Percentiles rank a stretch among this genome's conserved stretches.
These are phyloP conservation scores for Cladosporium sp. DNA, from an alignment of 2,329 filamentous ascomycete genomes.

Conservation along the genomic window DNA sequence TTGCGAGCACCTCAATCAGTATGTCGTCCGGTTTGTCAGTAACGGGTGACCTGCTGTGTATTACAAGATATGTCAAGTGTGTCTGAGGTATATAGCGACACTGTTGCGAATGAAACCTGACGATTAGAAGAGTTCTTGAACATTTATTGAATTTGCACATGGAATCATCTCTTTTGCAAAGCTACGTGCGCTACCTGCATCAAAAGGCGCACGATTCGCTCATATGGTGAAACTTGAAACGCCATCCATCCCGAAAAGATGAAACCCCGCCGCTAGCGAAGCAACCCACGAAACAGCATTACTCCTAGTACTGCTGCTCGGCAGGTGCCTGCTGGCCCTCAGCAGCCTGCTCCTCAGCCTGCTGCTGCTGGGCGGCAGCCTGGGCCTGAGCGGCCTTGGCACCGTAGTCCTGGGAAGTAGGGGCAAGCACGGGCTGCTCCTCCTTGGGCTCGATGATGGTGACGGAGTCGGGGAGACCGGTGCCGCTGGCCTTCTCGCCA, in stretches of 20 bases:
- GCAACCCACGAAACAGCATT: constrained; percentile 5
- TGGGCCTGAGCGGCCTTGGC: constrained; percentile 75
- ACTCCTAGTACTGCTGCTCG: constrained; percentile 12
- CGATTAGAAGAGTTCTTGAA: not conserved
- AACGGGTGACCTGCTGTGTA: no score
- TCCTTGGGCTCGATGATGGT: constrained; percentile 99
- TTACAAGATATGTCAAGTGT: no score
- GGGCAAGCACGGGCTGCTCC: constrained; percentile 91
- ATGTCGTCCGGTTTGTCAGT: no score
- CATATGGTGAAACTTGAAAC: constrained; percentile 14
- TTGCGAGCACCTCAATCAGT: no score
- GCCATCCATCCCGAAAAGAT: constrained; percentile 11
- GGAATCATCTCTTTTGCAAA: constrained; percentile 14
- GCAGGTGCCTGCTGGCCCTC: constrained; percentile 11
- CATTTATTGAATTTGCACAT: constrained; percentile 8
- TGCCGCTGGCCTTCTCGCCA: constrained; percentile 96
- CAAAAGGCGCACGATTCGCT: constrained; percentile 13
- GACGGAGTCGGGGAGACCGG: constrained; percentile 95
- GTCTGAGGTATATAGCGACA: no score
- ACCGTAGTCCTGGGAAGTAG: constrained; percentile 97
- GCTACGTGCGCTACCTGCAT: constrained; percentile 14
- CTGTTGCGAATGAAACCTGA: no score
- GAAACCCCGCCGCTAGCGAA: constrained; percentile 12
- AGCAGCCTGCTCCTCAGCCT: constrained; percentile 20
- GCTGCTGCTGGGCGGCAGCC: constrained; percentile 53